Conservation (phyloP, 1,284 basidiomycete genomes). For the Caloboletus inedulis region DNA sequence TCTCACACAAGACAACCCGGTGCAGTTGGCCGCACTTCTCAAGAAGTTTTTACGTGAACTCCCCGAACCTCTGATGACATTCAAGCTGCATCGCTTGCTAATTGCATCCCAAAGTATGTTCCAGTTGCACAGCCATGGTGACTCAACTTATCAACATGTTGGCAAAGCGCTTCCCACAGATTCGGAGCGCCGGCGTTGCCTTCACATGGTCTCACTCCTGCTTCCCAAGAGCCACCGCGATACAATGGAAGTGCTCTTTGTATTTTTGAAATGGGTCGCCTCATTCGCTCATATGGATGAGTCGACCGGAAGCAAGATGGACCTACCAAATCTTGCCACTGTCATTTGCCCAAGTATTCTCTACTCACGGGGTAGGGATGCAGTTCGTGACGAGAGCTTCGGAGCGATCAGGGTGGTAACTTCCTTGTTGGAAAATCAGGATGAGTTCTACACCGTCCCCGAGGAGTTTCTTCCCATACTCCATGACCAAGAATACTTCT, state of each 20-base stretch:
- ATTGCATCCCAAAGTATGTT: conserved; percentile 84
- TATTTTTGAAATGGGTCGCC: conserved; percentile 99
- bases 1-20: conserved; percentile 91
- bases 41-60: conserved; percentile 98
- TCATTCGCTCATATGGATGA: conserved; percentile 98
- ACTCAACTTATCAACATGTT: conserved; percentile 11
- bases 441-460: conserved; percentile 90
- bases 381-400: conserved; percentile 91
- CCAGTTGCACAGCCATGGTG: not conserved
- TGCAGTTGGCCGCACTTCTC: conserved; percentile 93
- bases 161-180: conserved; percentile 68
- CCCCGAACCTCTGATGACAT: conserved; percentile 95
- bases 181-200: conserved; percentile 75
- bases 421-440: conserved; percentile 86
- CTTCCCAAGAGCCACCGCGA: conserved; percentile 94
- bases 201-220: conserved; percentile 86
- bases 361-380: conserved; percentile 81
- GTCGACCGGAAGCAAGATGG: conserved; percentile 99
- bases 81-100: conserved; percentile 87
- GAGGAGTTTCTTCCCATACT: conserved; percentile 81
- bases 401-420: conserved; percentile 86
- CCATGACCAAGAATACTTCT: conserved; percentile 84
- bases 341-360: conserved; percentile 98
- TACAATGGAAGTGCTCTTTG: conserved; percentile 96
- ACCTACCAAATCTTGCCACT: conserved; percentile 93